Conservation (phyloP, 257 asterid species). For the Lavandula angustifolia region DNA sequence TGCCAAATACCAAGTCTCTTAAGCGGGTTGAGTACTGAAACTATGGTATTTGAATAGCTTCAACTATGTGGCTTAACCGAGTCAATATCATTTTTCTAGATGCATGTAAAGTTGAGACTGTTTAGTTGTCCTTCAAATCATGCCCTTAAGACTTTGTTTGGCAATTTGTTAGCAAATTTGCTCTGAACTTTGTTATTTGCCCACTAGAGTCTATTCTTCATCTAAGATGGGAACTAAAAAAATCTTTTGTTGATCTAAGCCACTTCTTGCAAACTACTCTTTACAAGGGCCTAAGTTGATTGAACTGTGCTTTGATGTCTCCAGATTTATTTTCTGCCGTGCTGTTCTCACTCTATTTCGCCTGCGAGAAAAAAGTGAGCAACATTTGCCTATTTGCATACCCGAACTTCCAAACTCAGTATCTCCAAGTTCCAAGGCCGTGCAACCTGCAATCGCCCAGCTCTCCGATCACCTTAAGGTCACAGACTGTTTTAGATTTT, state of each 20-base stretch:
- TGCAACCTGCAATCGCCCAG: conserved; percentile 54
- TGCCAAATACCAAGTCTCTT: conserved; percentile 3
- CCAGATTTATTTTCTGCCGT: conserved; percentile 94
- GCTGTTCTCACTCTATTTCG: conserved; percentile 69
- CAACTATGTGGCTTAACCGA: background rate
- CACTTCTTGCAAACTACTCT: background rate
- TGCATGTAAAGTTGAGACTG: background rate
- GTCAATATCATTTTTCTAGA: background rate
- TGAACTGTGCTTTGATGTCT: conserved; percentile 22
- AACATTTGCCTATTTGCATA: conserved; percentile 67
- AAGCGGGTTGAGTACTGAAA: background rate
- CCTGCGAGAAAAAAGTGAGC: conserved; percentile 48
- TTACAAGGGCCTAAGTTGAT: conserved; percentile 1
- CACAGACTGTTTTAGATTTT: conserved; percentile 55
- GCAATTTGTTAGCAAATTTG: background rate
- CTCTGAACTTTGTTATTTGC: background rate
- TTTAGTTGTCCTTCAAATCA: background rate
- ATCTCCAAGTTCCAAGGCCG: conserved; percentile 60
- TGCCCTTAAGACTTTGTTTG: background rate
- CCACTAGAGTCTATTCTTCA: background rate
- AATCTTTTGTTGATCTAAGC: conserved; percentile 3
- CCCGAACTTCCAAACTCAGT: conserved; percentile 79
- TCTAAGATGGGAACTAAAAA: background rate
- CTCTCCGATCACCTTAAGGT: conserved; percentile 71
- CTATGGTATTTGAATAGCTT: conserved; percentile 5